Percentiles rank a stretch among this genome's conserved stretches.
Evolutionary conservation across 768 basidiomycete genomes (phyloP).

Genomic region (Tricholoma hemisulphureum): DNA sequence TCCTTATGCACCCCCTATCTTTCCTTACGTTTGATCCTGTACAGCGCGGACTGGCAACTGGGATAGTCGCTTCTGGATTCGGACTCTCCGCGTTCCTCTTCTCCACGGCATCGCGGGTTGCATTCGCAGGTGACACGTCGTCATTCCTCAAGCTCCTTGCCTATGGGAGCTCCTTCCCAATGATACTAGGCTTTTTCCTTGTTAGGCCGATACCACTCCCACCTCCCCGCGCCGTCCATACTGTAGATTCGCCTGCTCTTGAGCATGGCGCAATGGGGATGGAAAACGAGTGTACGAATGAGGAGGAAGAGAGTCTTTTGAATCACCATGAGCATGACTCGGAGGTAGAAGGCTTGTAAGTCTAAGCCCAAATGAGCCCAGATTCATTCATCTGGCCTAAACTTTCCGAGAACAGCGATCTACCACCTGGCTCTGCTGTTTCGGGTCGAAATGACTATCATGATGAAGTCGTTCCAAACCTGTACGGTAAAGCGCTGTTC

Average conservation of each 20-base stretch:
- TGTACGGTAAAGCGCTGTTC: constrained; percentile 20
- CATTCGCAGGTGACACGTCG: constrained; percentile 77
- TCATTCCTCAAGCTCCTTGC: constrained; percentile 73
- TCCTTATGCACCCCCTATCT: too few relatives aligned
- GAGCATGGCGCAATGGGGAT: neutral
- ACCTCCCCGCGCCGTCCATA: constrained; percentile 26
- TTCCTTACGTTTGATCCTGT: neutral
- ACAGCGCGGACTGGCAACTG: constrained; percentile 76
- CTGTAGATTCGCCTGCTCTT: neutral
- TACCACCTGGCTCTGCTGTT: neutral
- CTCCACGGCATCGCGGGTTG: constrained; percentile 65
- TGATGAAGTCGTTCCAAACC: constrained; percentile 11
- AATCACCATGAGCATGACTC: neutral
- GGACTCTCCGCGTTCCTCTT: constrained; percentile 92
- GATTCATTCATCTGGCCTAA: neutral
- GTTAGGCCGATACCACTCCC: constrained; percentile 66
- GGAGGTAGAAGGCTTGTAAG: neutral
- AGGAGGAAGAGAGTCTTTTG: neutral
- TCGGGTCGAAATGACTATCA: constrained; percentile 14
- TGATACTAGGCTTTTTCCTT: constrained; percentile 59
- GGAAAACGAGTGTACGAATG: neutral
- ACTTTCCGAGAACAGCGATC: neutral
- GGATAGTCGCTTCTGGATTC: constrained; percentile 80
- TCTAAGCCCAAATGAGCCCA: too few relatives aligned
- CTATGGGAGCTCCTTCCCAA: constrained; percentile 61